Base-by-base conservation (phyloP, 192 early-diverging fungal genomes). In the Pilaira anomala region DNA sequence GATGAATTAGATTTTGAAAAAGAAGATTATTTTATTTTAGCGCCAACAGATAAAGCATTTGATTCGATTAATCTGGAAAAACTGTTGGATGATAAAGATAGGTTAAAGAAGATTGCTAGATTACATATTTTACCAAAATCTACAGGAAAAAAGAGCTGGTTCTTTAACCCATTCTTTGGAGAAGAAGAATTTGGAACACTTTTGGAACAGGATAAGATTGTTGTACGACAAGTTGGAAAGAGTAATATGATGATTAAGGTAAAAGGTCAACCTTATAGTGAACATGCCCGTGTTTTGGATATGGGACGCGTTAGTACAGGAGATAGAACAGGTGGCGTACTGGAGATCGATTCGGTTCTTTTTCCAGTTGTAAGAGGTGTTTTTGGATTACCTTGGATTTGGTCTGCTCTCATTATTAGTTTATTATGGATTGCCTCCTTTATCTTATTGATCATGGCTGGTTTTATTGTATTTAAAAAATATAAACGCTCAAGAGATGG, bases 51-150 rank as follows among this genome's bases (percentile, higher is more conserved):
- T 54, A 63, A 77, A n/a, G 83, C 80, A 4, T 83, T 85, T 67
- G 48, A 55, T 3, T 42, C 72, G 3, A 51, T 79, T 49, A 79
- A 78, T 58, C 30, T 70, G 24, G 76, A 57, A 2, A 26, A 42
- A 26, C 50, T 63, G 25, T 18, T 54, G 29, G 46, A 66, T 14
- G 81, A 85, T 30, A 52, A 46, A 21, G 73, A 74, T 18, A 63
- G 67, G 52, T 69, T 86, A 12, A 76, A 76, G 18, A 71, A 78
- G 18, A 69, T 88, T 3, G 75, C 85, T 6, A 78, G 80, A 42
- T 60, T 88, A 36, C 89, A 91, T 63, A 74, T 91, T 2, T 78
- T 91, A 14, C 89, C 87, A 13, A 61, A 61, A 18, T 18, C 62
- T 28, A 30, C 36, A 13, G 53, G 30, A 55, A 49, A 62, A 5